Evolutionary conservation across 352 stramenopile genomes (phyloP).

Genomic region (Phytophthora ohioensis): DNA sequence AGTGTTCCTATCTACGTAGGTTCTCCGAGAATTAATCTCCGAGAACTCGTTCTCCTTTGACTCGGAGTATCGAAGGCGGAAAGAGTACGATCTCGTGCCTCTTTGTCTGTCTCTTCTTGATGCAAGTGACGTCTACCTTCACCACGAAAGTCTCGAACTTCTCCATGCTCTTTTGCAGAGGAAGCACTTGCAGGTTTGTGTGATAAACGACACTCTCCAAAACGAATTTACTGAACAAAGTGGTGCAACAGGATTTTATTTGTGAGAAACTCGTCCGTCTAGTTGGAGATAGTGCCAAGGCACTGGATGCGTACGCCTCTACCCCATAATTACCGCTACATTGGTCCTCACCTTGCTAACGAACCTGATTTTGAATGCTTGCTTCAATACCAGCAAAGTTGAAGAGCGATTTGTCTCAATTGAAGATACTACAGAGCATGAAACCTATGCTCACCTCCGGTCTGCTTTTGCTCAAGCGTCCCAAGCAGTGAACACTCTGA

Average conservation of each 20-base stretch:
- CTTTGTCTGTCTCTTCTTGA: slow-evolving; percentile 48
- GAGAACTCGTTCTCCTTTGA: slow-evolving; percentile 65
- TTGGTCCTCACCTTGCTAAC: slow-evolving; percentile 4
- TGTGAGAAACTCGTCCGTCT: slow-evolving; percentile 47
- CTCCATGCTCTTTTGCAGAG: slow-evolving; percentile 58
- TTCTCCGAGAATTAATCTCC: slow-evolving; percentile 65
- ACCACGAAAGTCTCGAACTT: slow-evolving; percentile 71
- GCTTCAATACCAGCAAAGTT: slow-evolving; percentile 33
- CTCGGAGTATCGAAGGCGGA: slow-evolving; percentile 39
- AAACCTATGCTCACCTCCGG: slow-evolving; percentile 62
- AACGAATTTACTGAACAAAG: slow-evolving; percentile 2
- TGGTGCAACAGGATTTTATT: slow-evolving; percentile 39
- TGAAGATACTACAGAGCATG: slow-evolving; percentile 56
- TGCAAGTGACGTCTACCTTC: slow-evolving; percentile 47
- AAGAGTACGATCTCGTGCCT: slow-evolving; percentile 49
- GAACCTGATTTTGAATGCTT: neutral
- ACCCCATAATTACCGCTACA: neutral
- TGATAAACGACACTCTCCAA: neutral
- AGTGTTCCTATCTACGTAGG: slow-evolving; percentile 24
- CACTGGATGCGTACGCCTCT: slow-evolving; percentile 45
- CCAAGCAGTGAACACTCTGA: slow-evolving; percentile 60
- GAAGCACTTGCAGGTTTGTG: slow-evolving; percentile 42
- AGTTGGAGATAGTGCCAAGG: slow-evolving; percentile 50
- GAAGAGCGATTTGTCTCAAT: slow-evolving; percentile 47
- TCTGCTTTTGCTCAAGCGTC: slow-evolving; percentile 58